Evolutionary conservation across 371 early-diverging fungal genomes (phyloP).

Genomic region (Mucor saturninus): DNA sequence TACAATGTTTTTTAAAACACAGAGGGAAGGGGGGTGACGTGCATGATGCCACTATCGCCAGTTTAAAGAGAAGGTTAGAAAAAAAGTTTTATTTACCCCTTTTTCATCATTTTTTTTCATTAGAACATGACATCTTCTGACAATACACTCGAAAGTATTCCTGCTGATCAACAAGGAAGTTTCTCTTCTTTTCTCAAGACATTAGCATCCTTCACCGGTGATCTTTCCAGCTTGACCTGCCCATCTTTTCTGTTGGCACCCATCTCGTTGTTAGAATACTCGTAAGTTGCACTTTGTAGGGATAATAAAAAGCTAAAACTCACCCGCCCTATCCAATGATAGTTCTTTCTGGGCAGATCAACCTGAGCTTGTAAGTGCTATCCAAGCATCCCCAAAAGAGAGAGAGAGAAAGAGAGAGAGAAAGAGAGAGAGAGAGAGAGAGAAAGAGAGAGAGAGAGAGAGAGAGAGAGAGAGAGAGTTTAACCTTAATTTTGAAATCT

Average conservation of each 20-base stretch:
- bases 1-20: background rate
- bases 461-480: background rate
- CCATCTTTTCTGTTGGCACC: slow-evolving; percentile 80
- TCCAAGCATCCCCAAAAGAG: too few species aligned
- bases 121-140: slow-evolving; percentile 37
- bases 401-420: background rate
- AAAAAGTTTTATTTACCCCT: slow-evolving; percentile 6
- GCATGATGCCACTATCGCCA: background rate
- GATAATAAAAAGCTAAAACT: background rate
- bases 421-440: background rate
- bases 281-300: slow-evolving; percentile 50
- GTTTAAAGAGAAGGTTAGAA: background rate
- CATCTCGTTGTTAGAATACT: slow-evolving; percentile 79
- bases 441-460: background rate
- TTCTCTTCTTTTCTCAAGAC: slow-evolving; percentile 76
- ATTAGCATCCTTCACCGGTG: slow-evolving; percentile 80
- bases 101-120: slow-evolving; percentile 11
- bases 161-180: slow-evolving; percentile 69
- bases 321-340: background rate
- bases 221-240: slow-evolving; percentile 78
- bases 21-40: background rate
- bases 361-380: slow-evolving; percentile 42
- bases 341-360: slow-evolving; percentile 57
- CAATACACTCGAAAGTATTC: slow-evolving; percentile 58
- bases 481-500: background rate